These are phyloP conservation scores for Penicillium cataractarum DNA, from an alignment of 495 filamentous ascomycete species.

Conservation along the genomic window DNA sequence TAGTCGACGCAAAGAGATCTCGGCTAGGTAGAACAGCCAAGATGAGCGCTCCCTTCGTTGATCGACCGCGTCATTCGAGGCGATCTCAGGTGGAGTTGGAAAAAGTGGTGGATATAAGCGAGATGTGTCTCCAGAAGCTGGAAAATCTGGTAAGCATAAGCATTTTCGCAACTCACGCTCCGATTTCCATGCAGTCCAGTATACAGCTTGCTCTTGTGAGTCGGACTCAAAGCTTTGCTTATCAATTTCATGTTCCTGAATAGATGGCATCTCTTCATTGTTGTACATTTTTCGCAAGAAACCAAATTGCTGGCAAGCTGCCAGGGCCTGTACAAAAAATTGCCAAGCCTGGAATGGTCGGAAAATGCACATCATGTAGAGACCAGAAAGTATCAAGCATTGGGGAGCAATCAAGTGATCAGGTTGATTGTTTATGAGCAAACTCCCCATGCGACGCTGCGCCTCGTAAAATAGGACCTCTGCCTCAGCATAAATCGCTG, in stretches of 20 bases:
- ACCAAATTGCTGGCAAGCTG: neutral
- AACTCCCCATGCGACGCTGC: neutral
- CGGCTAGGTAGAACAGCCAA: neutral
- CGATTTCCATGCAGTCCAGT: conserved; percentile 1
- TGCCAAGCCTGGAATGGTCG: neutral
- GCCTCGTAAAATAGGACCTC: neutral
- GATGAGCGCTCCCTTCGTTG: neutral
- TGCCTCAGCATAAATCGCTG: neutral
- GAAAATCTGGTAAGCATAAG: neutral
- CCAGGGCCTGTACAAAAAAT: neutral
- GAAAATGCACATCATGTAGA: neutral
- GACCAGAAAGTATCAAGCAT: neutral
- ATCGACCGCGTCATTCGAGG: neutral
- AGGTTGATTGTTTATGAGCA: neutral
- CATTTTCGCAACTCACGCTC: neutral
- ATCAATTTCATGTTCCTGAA: neutral
- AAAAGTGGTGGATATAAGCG: neutral
- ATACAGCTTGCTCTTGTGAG: neutral
- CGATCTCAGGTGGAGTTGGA: neutral
- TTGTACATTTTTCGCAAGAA: neutral
- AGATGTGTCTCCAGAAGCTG: neutral
- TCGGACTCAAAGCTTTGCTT: neutral
- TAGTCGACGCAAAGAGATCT: neutral
- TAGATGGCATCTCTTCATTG: neutral
- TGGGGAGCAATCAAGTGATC: neutral